Evolutionary conservation across 75 land plant genomes (phyloP).

Genomic region (Picea glauca): DNA sequence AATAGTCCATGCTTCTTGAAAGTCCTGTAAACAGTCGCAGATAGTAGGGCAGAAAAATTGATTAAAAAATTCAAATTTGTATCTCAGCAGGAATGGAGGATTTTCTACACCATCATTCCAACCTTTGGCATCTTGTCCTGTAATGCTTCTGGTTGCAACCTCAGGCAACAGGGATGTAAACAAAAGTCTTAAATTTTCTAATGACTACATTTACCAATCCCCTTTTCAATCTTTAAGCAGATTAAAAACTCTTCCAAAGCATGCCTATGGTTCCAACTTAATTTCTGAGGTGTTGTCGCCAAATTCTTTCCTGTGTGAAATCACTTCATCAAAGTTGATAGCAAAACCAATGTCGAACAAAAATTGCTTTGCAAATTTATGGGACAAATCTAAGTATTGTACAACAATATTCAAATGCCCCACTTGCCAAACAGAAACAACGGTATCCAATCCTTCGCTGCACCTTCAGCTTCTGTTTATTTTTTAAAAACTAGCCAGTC

Average conservation of each 20-base stretch:
- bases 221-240: background rate
- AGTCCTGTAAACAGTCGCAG: background rate
- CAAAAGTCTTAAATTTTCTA: background rate
- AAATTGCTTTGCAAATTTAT: background rate
- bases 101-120: background rate
- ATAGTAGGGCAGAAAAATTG: background rate
- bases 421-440: slow-evolving; percentile 1
- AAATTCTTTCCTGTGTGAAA: background rate
- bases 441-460: background rate
- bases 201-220: background rate
- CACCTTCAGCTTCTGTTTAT: background rate
- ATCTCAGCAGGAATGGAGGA: background rate
- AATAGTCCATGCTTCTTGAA: no score
- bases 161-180: background rate
- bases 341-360: background rate
- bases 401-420: background rate
- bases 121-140: background rate
- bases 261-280: background rate
- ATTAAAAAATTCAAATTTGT: background rate
- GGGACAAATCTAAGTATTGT: background rate
- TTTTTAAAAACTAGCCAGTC: background rate
- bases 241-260: background rate
- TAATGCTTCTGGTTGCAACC: background rate
- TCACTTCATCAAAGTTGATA: background rate
- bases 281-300: background rate